Conservation (phyloP, 495 filamentous ascomycete species). For the Corynascus novoguineensis region DNA sequence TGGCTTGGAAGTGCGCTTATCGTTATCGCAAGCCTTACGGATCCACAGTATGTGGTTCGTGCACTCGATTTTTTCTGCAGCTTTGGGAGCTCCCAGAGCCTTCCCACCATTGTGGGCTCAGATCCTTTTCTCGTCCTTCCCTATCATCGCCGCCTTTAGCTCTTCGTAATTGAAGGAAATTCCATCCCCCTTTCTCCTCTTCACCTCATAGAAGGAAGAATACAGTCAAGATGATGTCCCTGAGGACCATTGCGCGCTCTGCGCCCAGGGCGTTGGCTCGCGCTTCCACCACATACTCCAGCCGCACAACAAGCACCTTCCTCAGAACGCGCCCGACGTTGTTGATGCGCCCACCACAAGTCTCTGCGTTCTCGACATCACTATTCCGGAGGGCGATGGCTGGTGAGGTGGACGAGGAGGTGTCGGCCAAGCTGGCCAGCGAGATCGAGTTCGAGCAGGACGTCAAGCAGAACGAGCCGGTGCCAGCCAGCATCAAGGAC, state of each 20-base stretch:
- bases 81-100: background rate
- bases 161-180: slow-evolving; percentile 4
- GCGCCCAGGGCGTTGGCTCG: slow-evolving; percentile 63
- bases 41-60: background rate
- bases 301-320: slow-evolving; percentile 29
- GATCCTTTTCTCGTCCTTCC: background rate
- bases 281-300: slow-evolving; percentile 49
- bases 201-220: background rate
- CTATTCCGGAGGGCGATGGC: slow-evolving; percentile 44
- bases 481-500: slow-evolving; percentile 61
- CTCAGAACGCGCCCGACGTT: slow-evolving; percentile 28
- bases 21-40: background rate
- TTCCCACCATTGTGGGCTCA: background rate
- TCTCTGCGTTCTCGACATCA: slow-evolving; percentile 71
- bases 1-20: background rate
- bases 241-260: slow-evolving; percentile 65
- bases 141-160: slow-evolving; percentile 1
- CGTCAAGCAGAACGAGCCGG: slow-evolving; percentile 52
- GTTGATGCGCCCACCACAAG: slow-evolving; percentile 47
- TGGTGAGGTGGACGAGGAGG: slow-evolving; percentile 61
- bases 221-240: slow-evolving; percentile 62
- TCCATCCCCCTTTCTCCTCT: slow-evolving; percentile 3
- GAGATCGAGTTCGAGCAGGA: slow-evolving; percentile 64
- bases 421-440: slow-evolving; percentile 69
- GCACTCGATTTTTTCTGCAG: slow-evolving; percentile 9